phyloP scores from a whole-genome alignment of 192 early-diverging fungal species.

The Linderina pennispora region DNA sequence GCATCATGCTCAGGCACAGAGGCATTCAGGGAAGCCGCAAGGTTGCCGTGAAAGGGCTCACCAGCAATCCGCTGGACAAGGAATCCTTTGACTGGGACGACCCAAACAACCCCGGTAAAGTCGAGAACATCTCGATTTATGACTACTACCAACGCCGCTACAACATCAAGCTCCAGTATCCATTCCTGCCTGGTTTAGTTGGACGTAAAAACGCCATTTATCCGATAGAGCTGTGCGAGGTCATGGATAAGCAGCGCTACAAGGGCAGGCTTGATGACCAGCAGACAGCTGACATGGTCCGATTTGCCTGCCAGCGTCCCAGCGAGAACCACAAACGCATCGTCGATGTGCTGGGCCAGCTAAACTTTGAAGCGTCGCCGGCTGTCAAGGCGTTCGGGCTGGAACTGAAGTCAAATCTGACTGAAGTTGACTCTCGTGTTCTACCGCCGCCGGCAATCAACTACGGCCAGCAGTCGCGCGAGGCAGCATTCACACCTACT shows the following conservation, averaged over 20 bases:
- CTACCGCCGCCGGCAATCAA: constrained; percentile 71
- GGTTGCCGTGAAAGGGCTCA: constrained; percentile 66
- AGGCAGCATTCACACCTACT: constrained; percentile 47
- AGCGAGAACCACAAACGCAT: constrained; percentile 82
- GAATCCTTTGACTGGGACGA: constrained; percentile 68
- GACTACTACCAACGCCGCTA: constrained; percentile 75
- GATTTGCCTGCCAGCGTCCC: constrained; percentile 81
- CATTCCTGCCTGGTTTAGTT: constrained; percentile 79
- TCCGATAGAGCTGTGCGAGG: constrained; percentile 87
- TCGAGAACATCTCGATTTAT: constrained; percentile 63
- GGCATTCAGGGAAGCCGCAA: constrained; percentile 58
- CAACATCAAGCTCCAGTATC: constrained; percentile 61
- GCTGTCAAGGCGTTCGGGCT: constrained; percentile 77
- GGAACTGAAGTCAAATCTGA: constrained; percentile 56
- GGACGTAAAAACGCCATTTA: constrained; percentile 63
- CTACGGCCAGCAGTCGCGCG: constrained; percentile 51
- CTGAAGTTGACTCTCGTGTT: constrained; percentile 67
- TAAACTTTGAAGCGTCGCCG: constrained; percentile 62
- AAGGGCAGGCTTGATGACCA: constrained; percentile 74
- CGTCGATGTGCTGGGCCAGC: constrained; percentile 52
- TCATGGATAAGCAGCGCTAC: constrained; percentile 78
- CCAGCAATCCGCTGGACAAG: constrained; percentile 52
- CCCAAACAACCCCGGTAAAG: constrained; percentile 25
- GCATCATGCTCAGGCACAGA: constrained; percentile 52
- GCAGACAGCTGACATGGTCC: constrained; percentile 94